Percentiles rank a stretch among this genome's conserved stretches.
phyloP scores from a whole-genome alignment of 78 protist species.

The Dictyostelium purpureum region DNA sequence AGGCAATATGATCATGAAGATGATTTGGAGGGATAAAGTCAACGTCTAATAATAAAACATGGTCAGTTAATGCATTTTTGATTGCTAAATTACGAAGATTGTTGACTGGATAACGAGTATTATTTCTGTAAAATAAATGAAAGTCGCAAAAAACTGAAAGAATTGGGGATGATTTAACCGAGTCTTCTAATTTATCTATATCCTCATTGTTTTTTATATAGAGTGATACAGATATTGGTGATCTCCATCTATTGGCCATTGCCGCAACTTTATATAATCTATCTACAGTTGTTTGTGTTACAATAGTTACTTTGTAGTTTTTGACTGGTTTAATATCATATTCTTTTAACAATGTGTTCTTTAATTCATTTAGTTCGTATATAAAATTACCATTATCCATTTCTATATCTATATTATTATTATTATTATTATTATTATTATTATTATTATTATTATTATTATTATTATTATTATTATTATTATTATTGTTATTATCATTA shows the following conservation, averaged over 20 bases:
- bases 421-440: background rate
- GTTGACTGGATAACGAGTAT: constrained; percentile 68
- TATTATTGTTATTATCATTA: background rate
- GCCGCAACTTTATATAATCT: constrained; percentile 24
- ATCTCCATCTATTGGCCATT: constrained; percentile 53
- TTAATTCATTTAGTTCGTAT: too few relatives aligned
- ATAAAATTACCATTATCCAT: background rate
- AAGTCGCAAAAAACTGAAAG: constrained; percentile 1
- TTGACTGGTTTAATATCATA: background rate
- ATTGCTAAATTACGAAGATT: constrained; percentile 57
- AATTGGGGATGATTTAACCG: background rate
- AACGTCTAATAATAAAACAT: constrained; percentile 59
- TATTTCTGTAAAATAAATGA: constrained; percentile 26
- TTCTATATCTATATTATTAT: background rate
- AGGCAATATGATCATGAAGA: constrained; percentile 28
- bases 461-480: background rate
- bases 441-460: background rate
- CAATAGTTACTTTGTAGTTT: constrained; percentile 21
- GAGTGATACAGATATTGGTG: constrained; percentile 55
- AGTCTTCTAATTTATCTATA: background rate
- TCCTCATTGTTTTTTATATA: constrained; percentile 13
- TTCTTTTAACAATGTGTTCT: background rate
- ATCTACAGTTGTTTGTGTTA: constrained; percentile 62
- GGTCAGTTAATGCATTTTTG: constrained; percentile 30
- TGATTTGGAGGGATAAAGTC: constrained; percentile 54